A percentile compares a stretch with the other conserved stretches of the same genome.
Conservation (phyloP, 2,329 filamentous ascomycete genomes). For the Colletotrichum agaves region DNA sequence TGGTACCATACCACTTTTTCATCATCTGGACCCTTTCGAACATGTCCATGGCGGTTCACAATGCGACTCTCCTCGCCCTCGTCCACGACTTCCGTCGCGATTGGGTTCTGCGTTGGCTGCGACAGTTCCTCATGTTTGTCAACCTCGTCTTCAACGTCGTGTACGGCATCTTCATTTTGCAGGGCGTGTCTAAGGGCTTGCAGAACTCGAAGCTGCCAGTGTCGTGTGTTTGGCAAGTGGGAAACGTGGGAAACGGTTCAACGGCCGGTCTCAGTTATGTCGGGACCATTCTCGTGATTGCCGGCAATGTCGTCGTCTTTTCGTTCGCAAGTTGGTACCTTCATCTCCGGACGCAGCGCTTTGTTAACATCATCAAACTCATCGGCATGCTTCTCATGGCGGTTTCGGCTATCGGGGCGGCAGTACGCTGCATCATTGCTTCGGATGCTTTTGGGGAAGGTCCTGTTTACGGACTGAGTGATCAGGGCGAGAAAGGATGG, state of each 20-base stretch:
- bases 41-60: slow-evolving; percentile 73
- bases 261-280: slow-evolving; percentile 59
- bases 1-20: slow-evolving; percentile 77
- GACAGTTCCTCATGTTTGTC: slow-evolving; percentile 73
- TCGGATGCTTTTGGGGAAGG: slow-evolving; percentile 68
- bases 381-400: slow-evolving; percentile 65
- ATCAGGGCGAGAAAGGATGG: slow-evolving; percentile 67
- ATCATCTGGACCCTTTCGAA: slow-evolving; percentile 75
- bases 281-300: slow-evolving; percentile 71
- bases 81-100: slow-evolving; percentile 74
- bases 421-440: slow-evolving; percentile 65
- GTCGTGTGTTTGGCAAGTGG: slow-evolving; percentile 67
- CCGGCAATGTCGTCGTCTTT: slow-evolving; percentile 68
- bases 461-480: slow-evolving; percentile 61
- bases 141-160: slow-evolving; percentile 69
- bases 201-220: slow-evolving; percentile 66
- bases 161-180: slow-evolving; percentile 66
- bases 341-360: slow-evolving; percentile 64
- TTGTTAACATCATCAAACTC: slow-evolving; percentile 65
- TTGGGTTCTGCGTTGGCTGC: slow-evolving; percentile 73
- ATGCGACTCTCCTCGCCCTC: slow-evolving; percentile 71
- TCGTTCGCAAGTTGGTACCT: slow-evolving; percentile 71
- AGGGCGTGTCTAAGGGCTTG: slow-evolving; percentile 63
- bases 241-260: slow-evolving; percentile 45
- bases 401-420: slow-evolving; percentile 68